Base-by-base conservation (phyloP, 495 filamentous ascomycete genomes). In the Penicillium turbatum region DNA sequence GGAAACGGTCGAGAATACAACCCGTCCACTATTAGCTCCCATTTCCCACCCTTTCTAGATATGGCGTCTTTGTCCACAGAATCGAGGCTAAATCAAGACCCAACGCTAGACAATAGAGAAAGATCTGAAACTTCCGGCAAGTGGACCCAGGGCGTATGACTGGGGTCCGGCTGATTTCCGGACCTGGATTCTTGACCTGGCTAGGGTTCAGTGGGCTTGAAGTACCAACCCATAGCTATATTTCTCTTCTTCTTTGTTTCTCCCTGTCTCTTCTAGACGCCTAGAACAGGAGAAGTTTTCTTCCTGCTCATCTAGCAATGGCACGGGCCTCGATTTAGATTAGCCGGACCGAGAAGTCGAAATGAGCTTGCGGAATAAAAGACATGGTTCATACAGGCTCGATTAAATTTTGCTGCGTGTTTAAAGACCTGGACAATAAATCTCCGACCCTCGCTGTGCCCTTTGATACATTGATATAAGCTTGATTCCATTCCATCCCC, bases 101-200 rank as follows among this genome's bases (percentile, higher is more conserved):
- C 36, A 16, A 40, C 32, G 9, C 21, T 44, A 50, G 19, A 53
- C 21, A 48, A 63, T 62, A 57, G 39, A 48, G 32, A 48, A 34
- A 49, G 32, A 57, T 60, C 60, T 63, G 60, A 63, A 63, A 66
- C 60, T 38, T 3, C 15, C 56, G 58, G 59, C 30, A 62, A 65
- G 61, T 67, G 61, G 58, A 60, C 58, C 50, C 29, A 26, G 19
- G 47, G 5, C 26, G 34, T 37, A 43, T 13, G 42, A 43, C 31
- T 44, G 30, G 53, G 45, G 29, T 30, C 27, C 43, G 46, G 52
- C 47, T 35, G 32, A 52, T 63, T 59, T 62, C 56, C 35, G 29
- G 40, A 52, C 55, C 41, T 55, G 24, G 45, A 65, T 61, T 66
- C 59, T 26, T 41, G 51, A 45, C 47, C 48, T 55, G 63, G 56